Conservation (phyloP, 345 rosid genomes). For the Syzygium jambos region DNA sequence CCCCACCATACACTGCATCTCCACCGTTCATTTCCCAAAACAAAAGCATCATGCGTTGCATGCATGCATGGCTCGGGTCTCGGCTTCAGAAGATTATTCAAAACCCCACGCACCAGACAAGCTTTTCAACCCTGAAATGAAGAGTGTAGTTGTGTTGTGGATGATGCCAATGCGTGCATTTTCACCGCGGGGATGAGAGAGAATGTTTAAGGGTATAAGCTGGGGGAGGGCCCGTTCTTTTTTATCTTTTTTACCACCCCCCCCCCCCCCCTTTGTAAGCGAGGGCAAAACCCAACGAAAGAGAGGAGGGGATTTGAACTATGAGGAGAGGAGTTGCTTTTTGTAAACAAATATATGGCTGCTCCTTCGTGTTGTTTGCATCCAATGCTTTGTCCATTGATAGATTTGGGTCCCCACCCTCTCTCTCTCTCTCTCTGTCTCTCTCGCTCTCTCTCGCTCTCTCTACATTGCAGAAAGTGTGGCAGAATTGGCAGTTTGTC, state of each 20-base stretch:
- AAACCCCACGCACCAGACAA: neutral
- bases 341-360: conserved; percentile 22
- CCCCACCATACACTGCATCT: neutral
- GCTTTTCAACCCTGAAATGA: neutral
- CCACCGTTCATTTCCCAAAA: neutral
- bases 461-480: conserved; percentile 11
- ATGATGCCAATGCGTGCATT: neutral
- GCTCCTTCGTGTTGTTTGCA: neutral
- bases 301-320: neutral
- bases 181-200: neutral
- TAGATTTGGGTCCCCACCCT: conserved; percentile 34
- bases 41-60: neutral
- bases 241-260: neutral
- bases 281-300: neutral
- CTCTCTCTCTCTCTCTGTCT: neutral
- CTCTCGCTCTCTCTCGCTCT: neutral
- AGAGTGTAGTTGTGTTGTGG: neutral
- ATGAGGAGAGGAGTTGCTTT: conserved; percentile 18
- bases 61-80: neutral
- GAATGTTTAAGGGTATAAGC: neutral
- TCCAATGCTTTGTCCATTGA: neutral
- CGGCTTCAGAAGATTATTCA: neutral
- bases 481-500: conserved; percentile 11
- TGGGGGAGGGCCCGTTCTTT: neutral
- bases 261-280: no score